Evolutionary conservation across 768 basidiomycete species (phyloP).

Genomic region (Rhodotorula diobovata): DNA sequence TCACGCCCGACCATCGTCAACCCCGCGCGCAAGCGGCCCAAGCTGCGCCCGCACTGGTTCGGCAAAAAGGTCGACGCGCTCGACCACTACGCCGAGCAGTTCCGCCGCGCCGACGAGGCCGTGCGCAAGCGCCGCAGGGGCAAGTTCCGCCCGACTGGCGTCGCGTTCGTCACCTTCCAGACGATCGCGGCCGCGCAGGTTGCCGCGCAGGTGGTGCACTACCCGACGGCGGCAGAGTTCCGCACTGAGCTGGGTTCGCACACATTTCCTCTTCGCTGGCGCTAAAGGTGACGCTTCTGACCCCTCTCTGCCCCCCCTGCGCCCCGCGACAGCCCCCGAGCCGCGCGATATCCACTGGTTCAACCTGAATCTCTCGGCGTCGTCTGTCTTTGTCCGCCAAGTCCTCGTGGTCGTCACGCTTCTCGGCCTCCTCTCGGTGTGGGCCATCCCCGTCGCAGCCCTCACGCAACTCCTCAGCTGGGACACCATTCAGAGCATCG

Average conservation of each 20-base stretch:
- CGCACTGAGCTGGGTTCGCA: constrained; percentile 37
- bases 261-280: background rate
- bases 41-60: constrained; percentile 69
- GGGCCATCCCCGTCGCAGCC: constrained; percentile 84
- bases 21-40: constrained; percentile 61
- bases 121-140: constrained; percentile 72
- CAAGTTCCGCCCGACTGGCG: constrained; percentile 72
- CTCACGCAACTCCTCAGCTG: constrained; percentile 85
- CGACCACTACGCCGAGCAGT: constrained; percentile 75
- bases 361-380: constrained; percentile 67
- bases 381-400: constrained; percentile 62
- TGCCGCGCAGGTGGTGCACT: constrained; percentile 63
- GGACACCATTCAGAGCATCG: constrained; percentile 80
- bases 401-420: constrained; percentile 66
- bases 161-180: constrained; percentile 94
- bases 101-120: constrained; percentile 73
- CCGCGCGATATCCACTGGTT: constrained; percentile 94
- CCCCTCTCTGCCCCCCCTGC: too few relatives aligned
- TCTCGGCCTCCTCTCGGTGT: constrained; percentile 73
- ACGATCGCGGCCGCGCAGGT: constrained; percentile 92
- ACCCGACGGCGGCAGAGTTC: constrained; percentile 52
- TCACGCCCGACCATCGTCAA: constrained; percentile 50
- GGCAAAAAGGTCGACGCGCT: constrained; percentile 76
- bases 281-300: background rate
- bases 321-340: constrained; percentile 86